Percentiles rank a stretch among this genome's conserved stretches.
Evolutionary conservation across 2,329 filamentous ascomycete species (phyloP).

Genomic region (Chlorencoelia australis): DNA sequence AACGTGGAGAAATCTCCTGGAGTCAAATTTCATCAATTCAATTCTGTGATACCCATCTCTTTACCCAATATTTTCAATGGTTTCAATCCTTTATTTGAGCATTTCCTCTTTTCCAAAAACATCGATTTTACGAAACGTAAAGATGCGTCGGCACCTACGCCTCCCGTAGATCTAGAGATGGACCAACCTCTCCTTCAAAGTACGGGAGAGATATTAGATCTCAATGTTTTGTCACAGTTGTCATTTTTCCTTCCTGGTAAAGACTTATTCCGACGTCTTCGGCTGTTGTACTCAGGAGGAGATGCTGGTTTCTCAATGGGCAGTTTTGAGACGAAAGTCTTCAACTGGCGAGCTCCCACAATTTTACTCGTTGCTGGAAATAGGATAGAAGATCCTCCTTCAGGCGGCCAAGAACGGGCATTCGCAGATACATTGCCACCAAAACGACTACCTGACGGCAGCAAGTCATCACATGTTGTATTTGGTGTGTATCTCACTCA

Average conservation of each 20-base stretch:
- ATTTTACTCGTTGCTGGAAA: slow-evolving; percentile 60
- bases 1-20: slow-evolving; percentile 53
- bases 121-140: slow-evolving; percentile 45
- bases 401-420: slow-evolving; percentile 40
- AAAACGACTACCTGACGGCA: slow-evolving; percentile 46
- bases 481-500: slow-evolving; percentile 58
- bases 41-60: slow-evolving; percentile 45
- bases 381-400: slow-evolving; percentile 40
- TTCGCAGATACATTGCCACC: slow-evolving; percentile 55
- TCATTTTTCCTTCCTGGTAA: slow-evolving; percentile 62
- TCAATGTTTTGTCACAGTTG: slow-evolving; percentile 56
- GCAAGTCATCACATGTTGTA: slow-evolving; percentile 42
- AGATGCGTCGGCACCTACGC: slow-evolving; percentile 14
- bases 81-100: slow-evolving; percentile 60
- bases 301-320: slow-evolving; percentile 69
- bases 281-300: slow-evolving; percentile 59
- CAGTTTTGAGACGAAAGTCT: slow-evolving; percentile 63
- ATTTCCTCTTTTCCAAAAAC: slow-evolving; percentile 65
- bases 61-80: slow-evolving; percentile 59
- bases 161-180: slow-evolving; percentile 11
- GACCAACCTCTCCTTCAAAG: slow-evolving; percentile 37
- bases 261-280: slow-evolving; percentile 54
- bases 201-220: slow-evolving; percentile 52
- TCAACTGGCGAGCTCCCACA: slow-evolving; percentile 69
- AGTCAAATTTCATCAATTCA: slow-evolving; percentile 52